Base-by-base conservation (phyloP, 768 basidiomycete genomes). In the Hemileccinum impolitum region DNA sequence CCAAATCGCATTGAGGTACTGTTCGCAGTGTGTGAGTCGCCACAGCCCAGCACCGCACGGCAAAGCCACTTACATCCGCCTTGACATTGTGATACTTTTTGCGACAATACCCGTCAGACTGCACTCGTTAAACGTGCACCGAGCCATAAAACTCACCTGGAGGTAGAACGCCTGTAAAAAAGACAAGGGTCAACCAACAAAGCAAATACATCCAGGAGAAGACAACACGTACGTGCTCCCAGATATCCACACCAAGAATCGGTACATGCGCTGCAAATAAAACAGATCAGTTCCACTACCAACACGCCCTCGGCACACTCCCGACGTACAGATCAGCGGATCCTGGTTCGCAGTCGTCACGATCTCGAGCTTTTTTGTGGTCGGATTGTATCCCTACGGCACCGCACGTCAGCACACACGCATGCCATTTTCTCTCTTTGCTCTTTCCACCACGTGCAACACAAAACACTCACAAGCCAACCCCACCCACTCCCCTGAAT, bases 401-500 rank as follows among this genome's bases (percentile, higher is more conserved):
- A 10, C 10, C 32, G 6, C 31, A 46, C 3, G 36, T 43, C 46
- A 54, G 38, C 26, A 8, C 15, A 43, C 41, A 9, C 28, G 12
- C 17, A 32, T 39, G 7, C 32, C 21, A 0, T 10, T 3, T 12
- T 3, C 17, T 3, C 17, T 14, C 37, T 3, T 28, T 21, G 13
- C 31, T 17, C 17, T 18, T 10, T 18, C n/a, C 35, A 36, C 13
- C 30, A 18, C 23, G 6, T 6, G 23, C 23, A 25, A 18, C 48
- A 19, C 5, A 4, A 31, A 32, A 31, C 17, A 72, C 77, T 53
- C 57, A 85, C 92, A 51, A 99, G 78, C 96, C 96, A 99, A 39
- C 94, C 95, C 96, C 96, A 99, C 3, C 96, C 96, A 57, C 89
- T 92, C 23, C 96, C 96, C 70, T 99, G 96, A 47, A 99, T 87